A percentile compares a stretch with the other conserved stretches of the same genome.
Evolutionary conservation across 2,329 filamentous ascomycete genomes (phyloP).

Genomic region (Helotiales sp.): DNA sequence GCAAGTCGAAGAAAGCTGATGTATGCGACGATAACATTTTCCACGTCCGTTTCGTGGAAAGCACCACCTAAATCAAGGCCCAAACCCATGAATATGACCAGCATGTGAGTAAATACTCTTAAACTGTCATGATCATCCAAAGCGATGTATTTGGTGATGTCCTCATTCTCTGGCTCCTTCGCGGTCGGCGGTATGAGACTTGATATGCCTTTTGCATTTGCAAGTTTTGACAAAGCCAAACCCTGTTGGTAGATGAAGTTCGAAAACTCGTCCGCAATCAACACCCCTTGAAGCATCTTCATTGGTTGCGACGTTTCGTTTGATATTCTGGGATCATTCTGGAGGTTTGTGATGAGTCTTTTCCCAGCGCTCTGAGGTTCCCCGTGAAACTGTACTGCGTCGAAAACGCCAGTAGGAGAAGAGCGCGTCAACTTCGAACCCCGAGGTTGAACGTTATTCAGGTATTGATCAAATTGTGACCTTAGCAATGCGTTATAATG

Average conservation of each 20-base stretch:
- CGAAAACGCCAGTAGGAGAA: slow-evolving; percentile 62
- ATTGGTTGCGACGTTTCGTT: slow-evolving; percentile 63
- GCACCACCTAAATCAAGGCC: slow-evolving; percentile 47
- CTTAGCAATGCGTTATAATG: slow-evolving; percentile 86
- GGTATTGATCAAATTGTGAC: slow-evolving; percentile 74
- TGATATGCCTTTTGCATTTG: slow-evolving; percentile 45
- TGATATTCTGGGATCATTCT: slow-evolving; percentile 54
- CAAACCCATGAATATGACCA: slow-evolving; percentile 66
- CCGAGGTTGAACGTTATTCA: slow-evolving; percentile 55
- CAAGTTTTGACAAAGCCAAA: slow-evolving; percentile 47
- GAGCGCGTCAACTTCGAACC: slow-evolving; percentile 53
- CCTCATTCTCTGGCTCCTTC: slow-evolving; percentile 36
- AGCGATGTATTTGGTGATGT: slow-evolving; percentile 50
- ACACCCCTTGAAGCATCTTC: slow-evolving; percentile 74
- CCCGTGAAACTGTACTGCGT: slow-evolving; percentile 63
- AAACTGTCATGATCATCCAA: slow-evolving; percentile 63
- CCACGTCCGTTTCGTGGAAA: slow-evolving; percentile 42
- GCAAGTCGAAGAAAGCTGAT: slow-evolving; percentile 74
- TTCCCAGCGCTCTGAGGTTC: slow-evolving; percentile 52
- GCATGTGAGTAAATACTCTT: slow-evolving; percentile 69
- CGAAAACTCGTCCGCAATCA: slow-evolving; percentile 65
- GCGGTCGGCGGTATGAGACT: slow-evolving; percentile 44
- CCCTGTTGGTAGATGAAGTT: slow-evolving; percentile 61
- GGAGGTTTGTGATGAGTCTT: slow-evolving; percentile 61
- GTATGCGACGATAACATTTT: slow-evolving; percentile 80